A percentile compares a stretch with the other conserved stretches of the same genome.
phyloP scores from a whole-genome alignment of 1,284 basidiomycete species.

The Fomitiporia mediterranea region DNA sequence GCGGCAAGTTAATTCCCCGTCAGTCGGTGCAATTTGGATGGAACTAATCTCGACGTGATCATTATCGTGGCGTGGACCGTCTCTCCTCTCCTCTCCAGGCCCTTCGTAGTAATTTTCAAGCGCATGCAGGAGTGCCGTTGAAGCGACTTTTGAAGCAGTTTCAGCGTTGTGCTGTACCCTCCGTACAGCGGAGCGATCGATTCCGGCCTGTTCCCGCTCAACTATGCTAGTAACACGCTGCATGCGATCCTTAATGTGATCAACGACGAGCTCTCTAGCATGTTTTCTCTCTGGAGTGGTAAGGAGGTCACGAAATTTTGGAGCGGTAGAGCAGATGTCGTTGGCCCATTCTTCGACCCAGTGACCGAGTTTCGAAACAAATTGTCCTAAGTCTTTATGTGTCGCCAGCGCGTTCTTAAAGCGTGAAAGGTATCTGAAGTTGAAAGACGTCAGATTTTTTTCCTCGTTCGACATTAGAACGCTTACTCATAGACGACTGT shows the following conservation, averaged over 20 bases:
- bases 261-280: conserved; percentile 32
- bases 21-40: conserved; percentile 60
- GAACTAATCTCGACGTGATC: conserved; percentile 51
- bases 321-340: conserved; percentile 33
- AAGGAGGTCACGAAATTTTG: conserved; percentile 35
- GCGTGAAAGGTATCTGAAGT: conserved; percentile 48
- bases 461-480: too few relatives aligned
- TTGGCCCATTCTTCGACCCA: conserved; percentile 47
- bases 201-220: conserved; percentile 31
- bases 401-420: conserved; percentile 51
- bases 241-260: conserved; percentile 37
- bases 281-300: conserved; percentile 27
- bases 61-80: conserved; percentile 62
- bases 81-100: conserved; percentile 45
- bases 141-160: not conserved
- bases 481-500: conserved; percentile 51
- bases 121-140: conserved; percentile 30
- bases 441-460: not conserved
- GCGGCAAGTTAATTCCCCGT: conserved; percentile 48
- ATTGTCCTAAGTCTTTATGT: conserved; percentile 40
- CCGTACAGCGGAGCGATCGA: not conserved
- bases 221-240: conserved; percentile 44
- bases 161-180: not conserved
- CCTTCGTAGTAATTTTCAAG: conserved; percentile 45
- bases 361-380: conserved; percentile 38